Base-by-base conservation (phyloP, 2,329 filamentous ascomycete species). In the Leptosphaerulina australis region DNA sequence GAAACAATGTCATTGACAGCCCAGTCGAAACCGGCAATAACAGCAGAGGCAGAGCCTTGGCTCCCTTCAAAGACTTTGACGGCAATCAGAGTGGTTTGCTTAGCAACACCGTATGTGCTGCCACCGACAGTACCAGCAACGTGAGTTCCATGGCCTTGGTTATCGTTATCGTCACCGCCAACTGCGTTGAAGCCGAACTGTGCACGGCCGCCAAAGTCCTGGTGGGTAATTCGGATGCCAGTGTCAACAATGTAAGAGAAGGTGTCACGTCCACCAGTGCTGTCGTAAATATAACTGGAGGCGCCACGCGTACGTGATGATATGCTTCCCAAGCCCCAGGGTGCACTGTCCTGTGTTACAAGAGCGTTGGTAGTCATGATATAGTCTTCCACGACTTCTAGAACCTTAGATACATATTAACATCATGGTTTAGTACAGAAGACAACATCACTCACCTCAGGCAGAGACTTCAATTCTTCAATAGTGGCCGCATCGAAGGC, bases 161-260 rank as follows among this genome's bases (percentile, higher is more conserved):
- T 63, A 44, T 71, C 67, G 10, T 52, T 58, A 38, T 64, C 47
- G 25, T 41, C 37, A 44, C 58, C 39, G 30, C 40, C 45, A 2
- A 68, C 62, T 1, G 64, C 60, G 29, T 71, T 70, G 58, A 52
- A 65, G 5, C 66, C 69, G 52, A 59, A 66, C 8, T 39, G 46
- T 8, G 67, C 69, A 12, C 69, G 64, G 21, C 66, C 64, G 10
- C 53, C 58, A 22, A 72, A 72, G 6, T 71, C 70, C 0, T 38
- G 22, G 70, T 88, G 85, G 2, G 76, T 79, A 24, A 71, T 69
- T 33, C 74, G 72, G 66, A 88, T 81, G 54, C 85, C 86, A 2
- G 84, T 87, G 69, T 88, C 85, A n/a, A 88, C 77, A 14, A 88
- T 74, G 65, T 83, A 88, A 14, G 58, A 62, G 46, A 58, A 70